These are phyloP conservation scores for Tilletiaria anomala DNA, from an alignment of 1,284 basidiomycete species.

Conservation along the genomic window DNA sequence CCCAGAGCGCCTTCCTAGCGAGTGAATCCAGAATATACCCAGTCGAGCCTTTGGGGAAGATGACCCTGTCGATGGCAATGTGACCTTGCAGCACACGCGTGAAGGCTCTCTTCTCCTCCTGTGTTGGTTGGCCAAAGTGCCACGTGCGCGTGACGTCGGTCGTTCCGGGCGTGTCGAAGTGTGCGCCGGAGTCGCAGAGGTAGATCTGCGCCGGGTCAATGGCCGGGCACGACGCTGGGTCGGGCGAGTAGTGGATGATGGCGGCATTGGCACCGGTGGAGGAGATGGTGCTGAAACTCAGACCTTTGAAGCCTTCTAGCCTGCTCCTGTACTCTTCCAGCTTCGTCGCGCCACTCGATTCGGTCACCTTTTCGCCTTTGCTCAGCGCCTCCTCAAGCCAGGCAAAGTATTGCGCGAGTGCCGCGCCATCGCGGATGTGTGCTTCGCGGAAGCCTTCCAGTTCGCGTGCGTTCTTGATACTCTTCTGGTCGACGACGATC, in stretches of 20 bases:
- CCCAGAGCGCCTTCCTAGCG: conserved; percentile 72
- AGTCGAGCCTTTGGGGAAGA: conserved; percentile 79
- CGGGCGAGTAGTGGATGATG: conserved; percentile 84
- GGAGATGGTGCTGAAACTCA: conserved; percentile 86
- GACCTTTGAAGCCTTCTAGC: conserved; percentile 63
- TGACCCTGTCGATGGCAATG: conserved; percentile 69
- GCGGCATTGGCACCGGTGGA: conserved; percentile 74
- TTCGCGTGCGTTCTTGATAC: conserved; percentile 76
- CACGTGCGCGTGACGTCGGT: conserved; percentile 74
- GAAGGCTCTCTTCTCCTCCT: conserved; percentile 71
- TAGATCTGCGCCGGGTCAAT: conserved; percentile 53
- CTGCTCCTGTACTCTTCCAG: conserved; percentile 67
- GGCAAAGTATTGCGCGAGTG: conserved; percentile 62
- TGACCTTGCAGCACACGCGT: conserved; percentile 92
- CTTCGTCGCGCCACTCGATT: conserved; percentile 65
- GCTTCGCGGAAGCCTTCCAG: conserved; percentile 74
- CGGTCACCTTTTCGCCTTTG: conserved; percentile 54
- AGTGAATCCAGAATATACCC: conserved; percentile 64
- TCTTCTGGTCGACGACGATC: conserved; percentile 66
- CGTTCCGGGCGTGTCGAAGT: conserved; percentile 76
- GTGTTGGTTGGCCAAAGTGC: conserved; percentile 77
- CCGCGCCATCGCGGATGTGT: conserved; percentile 80
- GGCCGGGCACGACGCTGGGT: conserved; percentile 56
- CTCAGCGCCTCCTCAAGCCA: conserved; percentile 79
- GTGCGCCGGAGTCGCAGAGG: conserved; percentile 81